These are phyloP conservation scores for Macrolepiota dolichaula DNA, from an alignment of 768 basidiomycete species.

Conservation along the genomic window DNA sequence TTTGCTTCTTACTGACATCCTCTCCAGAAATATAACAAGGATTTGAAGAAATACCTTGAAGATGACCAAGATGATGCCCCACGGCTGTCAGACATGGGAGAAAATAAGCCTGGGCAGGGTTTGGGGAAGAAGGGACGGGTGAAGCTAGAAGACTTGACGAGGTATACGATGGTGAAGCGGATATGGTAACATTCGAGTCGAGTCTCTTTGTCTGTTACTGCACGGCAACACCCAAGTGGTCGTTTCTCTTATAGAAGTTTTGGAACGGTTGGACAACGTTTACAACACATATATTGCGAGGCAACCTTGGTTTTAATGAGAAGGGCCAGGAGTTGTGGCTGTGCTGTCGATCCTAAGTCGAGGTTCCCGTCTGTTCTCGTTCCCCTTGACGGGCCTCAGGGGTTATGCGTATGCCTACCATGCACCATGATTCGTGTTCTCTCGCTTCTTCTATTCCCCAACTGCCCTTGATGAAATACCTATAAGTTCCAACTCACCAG, in stretches of 20 bases:
- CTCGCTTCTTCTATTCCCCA: too few species aligned
- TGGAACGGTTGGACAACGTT: too few species aligned
- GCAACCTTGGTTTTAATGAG: too few species aligned
- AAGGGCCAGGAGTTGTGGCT: too few species aligned
- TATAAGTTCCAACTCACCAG: background rate
- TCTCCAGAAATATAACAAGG: conserved; percentile 73
- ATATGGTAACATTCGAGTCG: conserved; percentile 52
- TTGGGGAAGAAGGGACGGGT: conserved; percentile 56
- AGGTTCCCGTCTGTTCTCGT: too few species aligned
- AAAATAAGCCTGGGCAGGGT: conserved; percentile 38
- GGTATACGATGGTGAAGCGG: conserved; percentile 95
- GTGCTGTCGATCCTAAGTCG: too few species aligned
- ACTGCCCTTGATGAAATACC: background rate
- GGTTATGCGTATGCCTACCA: too few species aligned
- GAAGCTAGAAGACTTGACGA: conserved; percentile 82
- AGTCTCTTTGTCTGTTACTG: background rate
- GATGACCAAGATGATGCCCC: conserved; percentile 66
- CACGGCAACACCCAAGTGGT: background rate
- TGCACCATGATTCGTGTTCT: too few species aligned
- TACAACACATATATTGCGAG: too few species aligned
- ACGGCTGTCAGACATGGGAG: conserved; percentile 70
- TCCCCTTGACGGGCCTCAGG: too few species aligned
- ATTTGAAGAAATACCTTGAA: conserved; percentile 71
- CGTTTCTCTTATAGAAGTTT: background rate
- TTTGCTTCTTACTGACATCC: conserved; percentile 1